phyloP scores from a whole-genome alignment of 306 rosid genomes.

The Sicyos baderoa region DNA sequence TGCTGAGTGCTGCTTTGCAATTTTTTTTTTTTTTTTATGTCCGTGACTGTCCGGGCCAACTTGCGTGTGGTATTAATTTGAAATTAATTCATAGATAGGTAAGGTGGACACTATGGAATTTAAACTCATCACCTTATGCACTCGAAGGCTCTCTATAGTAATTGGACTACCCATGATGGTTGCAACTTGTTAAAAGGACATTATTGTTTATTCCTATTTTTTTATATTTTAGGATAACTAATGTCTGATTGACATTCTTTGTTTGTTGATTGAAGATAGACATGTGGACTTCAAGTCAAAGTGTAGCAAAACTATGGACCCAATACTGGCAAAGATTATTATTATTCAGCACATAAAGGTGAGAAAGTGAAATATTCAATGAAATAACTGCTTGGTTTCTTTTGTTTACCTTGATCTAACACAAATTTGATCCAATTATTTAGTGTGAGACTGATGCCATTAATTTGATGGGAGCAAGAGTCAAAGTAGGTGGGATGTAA shows the following conservation, averaged over 20 bases:
- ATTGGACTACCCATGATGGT: too few species aligned
- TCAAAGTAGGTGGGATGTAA: neutral
- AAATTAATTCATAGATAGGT: too few species aligned
- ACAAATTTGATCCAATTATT: neutral
- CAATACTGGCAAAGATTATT: slow-evolving; percentile 63
- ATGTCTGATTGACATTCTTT: slow-evolving; percentile 16
- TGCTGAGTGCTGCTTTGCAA: neutral
- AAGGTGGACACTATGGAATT: too few species aligned
- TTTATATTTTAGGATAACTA: neutral
- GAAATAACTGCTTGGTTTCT: neutral
- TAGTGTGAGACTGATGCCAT: neutral
- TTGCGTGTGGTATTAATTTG: too few species aligned
- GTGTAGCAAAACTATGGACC: slow-evolving; percentile 86
- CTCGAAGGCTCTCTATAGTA: too few species aligned
- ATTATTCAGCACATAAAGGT: slow-evolving; percentile 54
- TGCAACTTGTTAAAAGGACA: neutral
- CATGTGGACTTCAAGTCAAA: slow-evolving; percentile 98
- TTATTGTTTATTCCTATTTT: neutral
- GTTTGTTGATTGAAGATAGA: slow-evolving; percentile 56
- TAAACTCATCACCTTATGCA: too few species aligned
- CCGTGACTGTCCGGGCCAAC: too few species aligned
- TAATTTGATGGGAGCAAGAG: neutral
- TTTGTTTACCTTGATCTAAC: neutral
- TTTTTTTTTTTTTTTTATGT: too few species aligned
- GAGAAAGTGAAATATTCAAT: neutral